Conservation (phyloP, 1,139 yeast genomes). For the Suhomyces wounanorum region DNA sequence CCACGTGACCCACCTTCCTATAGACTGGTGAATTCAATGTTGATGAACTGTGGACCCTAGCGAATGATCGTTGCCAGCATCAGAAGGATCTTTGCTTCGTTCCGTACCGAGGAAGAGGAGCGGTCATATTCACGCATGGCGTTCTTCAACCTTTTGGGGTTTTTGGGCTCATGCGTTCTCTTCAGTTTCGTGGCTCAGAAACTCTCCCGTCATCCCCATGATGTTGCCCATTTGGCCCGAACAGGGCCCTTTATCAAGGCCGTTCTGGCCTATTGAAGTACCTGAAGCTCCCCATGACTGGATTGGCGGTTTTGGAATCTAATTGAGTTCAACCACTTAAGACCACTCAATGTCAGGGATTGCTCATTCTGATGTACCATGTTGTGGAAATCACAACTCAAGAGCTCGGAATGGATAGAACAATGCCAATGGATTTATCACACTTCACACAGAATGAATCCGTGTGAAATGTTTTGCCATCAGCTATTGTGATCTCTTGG, state of each 20-base stretch:
- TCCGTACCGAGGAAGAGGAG: slow-evolving; percentile 85
- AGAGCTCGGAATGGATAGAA: too few species aligned
- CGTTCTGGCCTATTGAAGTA: slow-evolving; percentile 8
- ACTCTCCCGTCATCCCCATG: slow-evolving; percentile 43
- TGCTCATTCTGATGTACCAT: too few species aligned
- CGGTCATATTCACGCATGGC: slow-evolving; percentile 74
- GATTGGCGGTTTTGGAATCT: too few species aligned
- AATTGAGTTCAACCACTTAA: too few species aligned
- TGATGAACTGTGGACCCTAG: not conserved
- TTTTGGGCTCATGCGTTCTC: slow-evolving; percentile 75
- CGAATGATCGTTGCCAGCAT: slow-evolving; percentile 63
- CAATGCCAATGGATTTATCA: too few species aligned
- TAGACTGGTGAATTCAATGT: too few species aligned
- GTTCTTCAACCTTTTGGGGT: slow-evolving; percentile 79
- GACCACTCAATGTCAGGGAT: too few species aligned
- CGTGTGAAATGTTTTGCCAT: too few species aligned
- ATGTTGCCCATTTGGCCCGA: slow-evolving; percentile 34
- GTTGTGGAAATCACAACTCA: too few species aligned
- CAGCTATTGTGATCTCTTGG: too few species aligned
- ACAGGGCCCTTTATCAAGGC: slow-evolving; percentile 31
- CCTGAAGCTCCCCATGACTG: not conserved
- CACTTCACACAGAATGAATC: too few species aligned
- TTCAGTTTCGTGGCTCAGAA: slow-evolving; percentile 81
- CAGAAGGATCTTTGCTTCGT: slow-evolving; percentile 76
- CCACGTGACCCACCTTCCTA: too few species aligned